Evolutionary conservation across 768 basidiomycete genomes (phyloP).

Genomic region (Mycena leptocephala): DNA sequence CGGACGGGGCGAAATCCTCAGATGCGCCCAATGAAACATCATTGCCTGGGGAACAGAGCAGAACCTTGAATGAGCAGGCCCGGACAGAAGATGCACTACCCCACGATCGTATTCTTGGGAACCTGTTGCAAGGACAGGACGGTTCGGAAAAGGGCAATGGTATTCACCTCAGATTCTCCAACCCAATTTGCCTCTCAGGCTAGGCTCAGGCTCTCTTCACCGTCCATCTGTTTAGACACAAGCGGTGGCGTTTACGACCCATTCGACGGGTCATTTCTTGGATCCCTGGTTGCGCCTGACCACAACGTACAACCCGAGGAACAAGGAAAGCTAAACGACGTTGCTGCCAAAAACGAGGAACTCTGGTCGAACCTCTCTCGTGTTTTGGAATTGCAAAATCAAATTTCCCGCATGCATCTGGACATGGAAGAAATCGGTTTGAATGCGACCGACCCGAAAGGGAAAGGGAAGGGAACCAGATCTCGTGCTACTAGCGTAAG

Average conservation of each 20-base stretch:
- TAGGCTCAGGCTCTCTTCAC: not conserved
- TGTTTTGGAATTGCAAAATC: constrained; percentile 81
- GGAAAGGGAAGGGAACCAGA: constrained; percentile 52
- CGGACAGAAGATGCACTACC: not conserved
- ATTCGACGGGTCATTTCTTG: constrained; percentile 63
- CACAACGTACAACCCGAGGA: constrained; percentile 31
- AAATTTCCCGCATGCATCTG: constrained; percentile 81
- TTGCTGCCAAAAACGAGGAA: constrained; percentile 58
- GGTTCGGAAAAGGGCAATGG: constrained; percentile 11
- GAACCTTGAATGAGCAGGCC: not conserved
- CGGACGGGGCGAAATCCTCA: not conserved
- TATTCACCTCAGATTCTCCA: constrained; percentile 18
- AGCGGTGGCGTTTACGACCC: constrained; percentile 58
- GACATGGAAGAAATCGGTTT: constrained; percentile 81
- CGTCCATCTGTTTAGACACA: not conserved
- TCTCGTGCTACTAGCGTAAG: constrained; percentile 37
- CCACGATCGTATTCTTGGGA: constrained; percentile 33
- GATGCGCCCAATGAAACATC: no score
- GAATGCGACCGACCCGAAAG: constrained; percentile 52
- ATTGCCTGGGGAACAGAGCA: not conserved
- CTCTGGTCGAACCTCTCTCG: constrained; percentile 80
- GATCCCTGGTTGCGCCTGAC: constrained; percentile 48
- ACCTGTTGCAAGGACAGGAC: constrained; percentile 5
- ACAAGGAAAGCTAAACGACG: constrained; percentile 23
- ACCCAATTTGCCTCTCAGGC: constrained; percentile 5